Evolutionary conservation across 129 eudicot species (phyloP), one percentile per base, ranked within the genome.

Genomic region (Ambrosia trifida): DNA sequence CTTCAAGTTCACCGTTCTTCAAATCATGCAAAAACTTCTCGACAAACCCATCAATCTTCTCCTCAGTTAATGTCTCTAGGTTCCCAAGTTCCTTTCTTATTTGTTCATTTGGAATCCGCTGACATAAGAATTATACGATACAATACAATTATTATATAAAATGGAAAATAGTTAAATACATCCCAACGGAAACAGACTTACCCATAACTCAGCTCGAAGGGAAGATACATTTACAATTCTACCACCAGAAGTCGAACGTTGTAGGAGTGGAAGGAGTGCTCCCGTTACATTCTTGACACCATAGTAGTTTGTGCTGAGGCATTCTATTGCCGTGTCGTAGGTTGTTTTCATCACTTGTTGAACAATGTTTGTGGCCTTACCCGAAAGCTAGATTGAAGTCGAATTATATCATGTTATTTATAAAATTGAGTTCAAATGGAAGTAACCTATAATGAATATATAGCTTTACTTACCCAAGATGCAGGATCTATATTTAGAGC

Each of bases 211-310:
- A 53, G 87, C 76, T 66, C 83, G 74, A 20, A 82, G 77, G 78
- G 97, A 91, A 66, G 97, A 75, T 31, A 91, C 89, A 43, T 88
- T 91, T 5, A 91, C 94, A 11, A 91, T 83, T 78, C 95, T 84
- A 64, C 81, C 96, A 49, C 95, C 97, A 12, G 61, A 64, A 63
- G 78, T 65, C 38, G 97, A 91, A 70, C 70, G 75, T 44, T 86
- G 76, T 18, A 91, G 87, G 68, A 84, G 80, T 20, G 97, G 96
- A 75, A 91, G 90, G 84, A 91, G 88, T 70, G 89, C 93, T 77
- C 75, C 83, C 7, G 86, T 91, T 28, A 91, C 82, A 40, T 80
- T 84, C 85, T 88, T 88, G 56, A 75, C 89, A 61, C 96, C 97
- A 50, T 86, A 86, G 80, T 91, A 91, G 66, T 91, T 91, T 45